Conservation (phyloP, 1,284 basidiomycete genomes). For the Flammula alnicola region DNA sequence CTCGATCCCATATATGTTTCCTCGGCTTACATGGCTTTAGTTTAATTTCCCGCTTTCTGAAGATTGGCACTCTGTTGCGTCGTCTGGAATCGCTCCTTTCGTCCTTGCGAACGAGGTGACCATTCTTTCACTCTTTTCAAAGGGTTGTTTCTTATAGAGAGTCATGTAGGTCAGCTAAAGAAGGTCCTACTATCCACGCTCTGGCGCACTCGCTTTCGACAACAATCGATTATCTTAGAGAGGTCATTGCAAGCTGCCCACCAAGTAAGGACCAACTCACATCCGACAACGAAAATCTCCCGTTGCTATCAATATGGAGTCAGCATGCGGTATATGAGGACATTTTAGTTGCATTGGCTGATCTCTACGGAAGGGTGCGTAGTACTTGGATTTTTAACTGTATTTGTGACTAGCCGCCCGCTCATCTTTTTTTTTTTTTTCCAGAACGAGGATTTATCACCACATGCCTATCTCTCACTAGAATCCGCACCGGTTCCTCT, state of each 20-base stretch:
- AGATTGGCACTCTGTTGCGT: slow-evolving; percentile 65
- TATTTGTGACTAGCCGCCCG: too few relatives aligned
- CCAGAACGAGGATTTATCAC: slow-evolving; percentile 45
- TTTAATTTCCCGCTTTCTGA: slow-evolving; percentile 61
- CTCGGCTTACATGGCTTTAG: slow-evolving; percentile 37
- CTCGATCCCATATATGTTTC: neutral
- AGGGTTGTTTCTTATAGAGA: neutral
- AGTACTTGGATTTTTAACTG: too few relatives aligned
- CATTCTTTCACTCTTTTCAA: neutral
- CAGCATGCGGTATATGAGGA: slow-evolving; percentile 57
- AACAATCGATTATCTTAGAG: slow-evolving; percentile 54
- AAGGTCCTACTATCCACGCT: slow-evolving; percentile 61
- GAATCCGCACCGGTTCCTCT: slow-evolving; percentile 50
- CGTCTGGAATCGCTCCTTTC: slow-evolving; percentile 61
- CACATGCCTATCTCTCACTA: slow-evolving; percentile 47
- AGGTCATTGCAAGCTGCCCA: slow-evolving; percentile 43
- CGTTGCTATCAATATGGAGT: slow-evolving; percentile 53
- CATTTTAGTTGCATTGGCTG: slow-evolving; percentile 52
- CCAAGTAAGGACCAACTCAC: slow-evolving; percentile 29
- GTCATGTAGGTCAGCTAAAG: slow-evolving; percentile 35
- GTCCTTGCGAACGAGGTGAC: slow-evolving; percentile 50
- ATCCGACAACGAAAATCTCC: slow-evolving; percentile 25
- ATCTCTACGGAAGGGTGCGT: slow-evolving; percentile 62
- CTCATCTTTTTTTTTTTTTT: slow-evolving; percentile 4
- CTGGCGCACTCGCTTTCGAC: slow-evolving; percentile 68